These are phyloP conservation scores for Lasiodiplodia hormozganensis DNA, from an alignment of 2,329 filamentous ascomycete species.

Conservation along the genomic window DNA sequence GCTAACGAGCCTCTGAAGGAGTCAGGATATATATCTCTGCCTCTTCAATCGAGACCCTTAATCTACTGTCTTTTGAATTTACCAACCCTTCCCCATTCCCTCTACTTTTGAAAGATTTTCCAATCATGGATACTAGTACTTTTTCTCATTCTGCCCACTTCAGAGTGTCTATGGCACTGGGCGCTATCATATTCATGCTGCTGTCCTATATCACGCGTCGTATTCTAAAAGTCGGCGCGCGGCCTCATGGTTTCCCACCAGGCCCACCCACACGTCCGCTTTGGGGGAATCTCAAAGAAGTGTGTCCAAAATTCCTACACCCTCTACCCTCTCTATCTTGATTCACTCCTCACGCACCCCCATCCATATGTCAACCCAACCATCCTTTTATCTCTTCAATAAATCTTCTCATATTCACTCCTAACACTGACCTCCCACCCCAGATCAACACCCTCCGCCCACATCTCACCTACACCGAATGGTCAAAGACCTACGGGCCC, in stretches of 20 bases:
- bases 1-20: not conserved
- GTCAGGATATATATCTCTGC: not conserved
- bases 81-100: not conserved
- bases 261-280: conserved; percentile 60
- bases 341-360: not conserved
- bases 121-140: not conserved
- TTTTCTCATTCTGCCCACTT: not conserved
- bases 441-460: conserved; percentile 16
- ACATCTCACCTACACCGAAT: conserved; percentile 59
- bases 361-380: no score
- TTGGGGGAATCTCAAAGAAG: conserved; percentile 59
- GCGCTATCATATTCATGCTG: not conserved
- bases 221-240: conserved; percentile 28
- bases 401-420: not conserved
- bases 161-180: not conserved
- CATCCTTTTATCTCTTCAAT: no score
- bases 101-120: not conserved
- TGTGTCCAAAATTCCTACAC: not conserved
- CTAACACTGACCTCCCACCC: not conserved
- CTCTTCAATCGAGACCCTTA: not conserved
- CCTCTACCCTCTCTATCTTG: not conserved
- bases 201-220: not conserved
- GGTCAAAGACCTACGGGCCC: conserved; percentile 60
- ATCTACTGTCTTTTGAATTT: not conserved
- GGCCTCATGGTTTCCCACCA: conserved; percentile 52